These are phyloP conservation scores for Pinus tabuliformis DNA, from an alignment of 75 land plant genomes.

Conservation along the genomic window DNA sequence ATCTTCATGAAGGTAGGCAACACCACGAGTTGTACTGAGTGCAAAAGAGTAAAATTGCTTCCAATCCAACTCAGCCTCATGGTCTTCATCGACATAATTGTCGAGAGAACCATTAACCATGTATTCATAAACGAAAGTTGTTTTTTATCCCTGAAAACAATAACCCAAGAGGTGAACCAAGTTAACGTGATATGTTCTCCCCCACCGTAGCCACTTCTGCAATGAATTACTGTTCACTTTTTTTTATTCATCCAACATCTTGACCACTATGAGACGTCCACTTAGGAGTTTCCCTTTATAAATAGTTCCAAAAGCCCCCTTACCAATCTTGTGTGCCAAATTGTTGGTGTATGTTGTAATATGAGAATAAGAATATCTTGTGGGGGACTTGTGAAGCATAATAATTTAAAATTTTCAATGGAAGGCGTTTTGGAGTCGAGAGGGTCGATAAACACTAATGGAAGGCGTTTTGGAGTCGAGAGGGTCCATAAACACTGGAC, in stretches of 20 bases:
- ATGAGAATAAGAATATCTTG: background rate
- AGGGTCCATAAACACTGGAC: no score
- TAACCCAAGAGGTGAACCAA: conserved; percentile 33
- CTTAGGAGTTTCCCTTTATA: conserved; percentile 22
- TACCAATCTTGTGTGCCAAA: conserved; percentile 6
- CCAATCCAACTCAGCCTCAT: background rate
- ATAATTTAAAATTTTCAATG: background rate
- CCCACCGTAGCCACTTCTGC: conserved; percentile 32
- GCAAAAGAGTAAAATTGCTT: background rate
- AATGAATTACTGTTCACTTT: conserved; percentile 18
- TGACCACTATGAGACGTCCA: conserved; percentile 21
- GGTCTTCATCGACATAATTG: conserved; percentile 13
- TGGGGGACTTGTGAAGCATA: background rate
- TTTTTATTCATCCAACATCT: conserved; percentile 13
- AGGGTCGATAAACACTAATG: background rate
- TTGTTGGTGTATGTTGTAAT: background rate
- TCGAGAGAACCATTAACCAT: conserved; percentile 39
- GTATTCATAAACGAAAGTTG: conserved; percentile 33
- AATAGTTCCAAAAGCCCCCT: conserved; percentile 28
- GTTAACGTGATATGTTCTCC: conserved; percentile 27
- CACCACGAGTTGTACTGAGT: background rate
- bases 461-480: no score
- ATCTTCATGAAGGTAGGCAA: background rate
- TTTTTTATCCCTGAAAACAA: conserved; percentile 15
- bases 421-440: background rate